Conservation (phyloP, 495 filamentous ascomycete species). For the Podospora anserina region DNA sequence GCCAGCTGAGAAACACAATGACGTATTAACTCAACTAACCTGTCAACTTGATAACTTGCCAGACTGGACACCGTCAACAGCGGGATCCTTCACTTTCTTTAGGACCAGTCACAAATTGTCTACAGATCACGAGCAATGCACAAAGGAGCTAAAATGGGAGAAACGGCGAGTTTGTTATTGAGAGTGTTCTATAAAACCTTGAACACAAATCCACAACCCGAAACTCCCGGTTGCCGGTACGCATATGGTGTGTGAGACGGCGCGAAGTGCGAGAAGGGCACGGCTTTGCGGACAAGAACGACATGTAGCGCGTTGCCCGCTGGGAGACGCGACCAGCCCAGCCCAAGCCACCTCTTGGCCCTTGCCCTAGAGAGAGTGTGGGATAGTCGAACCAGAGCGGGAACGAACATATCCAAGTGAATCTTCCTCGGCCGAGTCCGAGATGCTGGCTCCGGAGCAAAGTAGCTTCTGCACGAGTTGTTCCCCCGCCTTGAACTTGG, state of each 20-base stretch:
- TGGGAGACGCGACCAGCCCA: conserved; percentile 49
- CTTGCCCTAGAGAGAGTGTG: not conserved
- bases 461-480: conserved; percentile 40
- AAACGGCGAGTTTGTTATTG: conserved; percentile 20
- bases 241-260: not conserved
- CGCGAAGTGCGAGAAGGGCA: conserved; percentile 10
- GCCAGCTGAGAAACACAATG: too few relatives aligned
- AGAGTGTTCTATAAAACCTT: conserved; percentile 10
- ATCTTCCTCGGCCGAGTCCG: conserved; percentile 51
- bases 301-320: conserved; percentile 37
- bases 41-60: too few relatives aligned
- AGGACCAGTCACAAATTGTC: not conserved
- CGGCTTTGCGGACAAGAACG: conserved; percentile 39
- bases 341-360: conserved; percentile 22
- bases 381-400: not conserved
- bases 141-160: conserved; percentile 7
- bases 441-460: conserved; percentile 55
- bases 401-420: not conserved
- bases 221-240: conserved; percentile 17
- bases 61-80: too few relatives aligned
- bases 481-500: conserved; percentile 9
- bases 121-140: not conserved
- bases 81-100: not conserved
- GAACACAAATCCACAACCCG: conserved; percentile 23
- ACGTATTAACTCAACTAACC: too few relatives aligned